Evolutionary conservation across 495 filamentous ascomycete genomes (phyloP).

Genomic region (Bacidia gigantensis): DNA sequence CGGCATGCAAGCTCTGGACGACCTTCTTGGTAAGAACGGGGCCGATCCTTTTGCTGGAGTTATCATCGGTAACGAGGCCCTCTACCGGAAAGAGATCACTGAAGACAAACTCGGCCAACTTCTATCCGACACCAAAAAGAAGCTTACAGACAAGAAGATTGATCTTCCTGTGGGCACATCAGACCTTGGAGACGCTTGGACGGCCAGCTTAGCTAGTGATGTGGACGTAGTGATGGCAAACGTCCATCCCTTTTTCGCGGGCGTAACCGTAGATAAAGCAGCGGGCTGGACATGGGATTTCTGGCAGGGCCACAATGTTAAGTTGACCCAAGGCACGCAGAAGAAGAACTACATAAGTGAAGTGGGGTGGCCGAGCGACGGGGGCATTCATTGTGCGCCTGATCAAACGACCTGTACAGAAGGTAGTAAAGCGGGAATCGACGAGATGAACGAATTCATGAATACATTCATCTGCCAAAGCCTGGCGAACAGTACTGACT

Average conservation of each 20-base stretch:
- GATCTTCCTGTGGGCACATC: slow-evolving; percentile 71
- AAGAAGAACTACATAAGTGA: slow-evolving; percentile 68
- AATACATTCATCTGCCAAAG: slow-evolving; percentile 70
- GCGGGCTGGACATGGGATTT: slow-evolving; percentile 76
- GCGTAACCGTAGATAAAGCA: slow-evolving; percentile 51
- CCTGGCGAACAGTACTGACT: slow-evolving; percentile 67
- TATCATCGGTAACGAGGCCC: slow-evolving; percentile 88
- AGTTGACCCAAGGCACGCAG: slow-evolving; percentile 39
- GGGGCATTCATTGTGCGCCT: slow-evolving; percentile 70
- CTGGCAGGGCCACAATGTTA: slow-evolving; percentile 54
- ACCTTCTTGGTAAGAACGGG: slow-evolving; percentile 55
- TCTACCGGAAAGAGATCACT: slow-evolving; percentile 67
- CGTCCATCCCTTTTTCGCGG: slow-evolving; percentile 93
- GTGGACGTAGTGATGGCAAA: slow-evolving; percentile 93
- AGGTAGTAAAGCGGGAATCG: slow-evolving; percentile 63
- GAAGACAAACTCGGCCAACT: slow-evolving; percentile 47
- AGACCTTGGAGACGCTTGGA: slow-evolving; percentile 88
- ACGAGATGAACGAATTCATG: slow-evolving; percentile 80
- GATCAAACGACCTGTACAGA: slow-evolving; percentile 32
- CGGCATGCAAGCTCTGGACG: slow-evolving; percentile 69
- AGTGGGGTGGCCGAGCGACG: slow-evolving; percentile 81
- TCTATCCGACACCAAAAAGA: slow-evolving; percentile 51
- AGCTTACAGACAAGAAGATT: slow-evolving; percentile 52
- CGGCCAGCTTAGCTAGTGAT: slow-evolving; percentile 42
- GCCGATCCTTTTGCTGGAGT: slow-evolving; percentile 62